Evolutionary conservation across 768 basidiomycete species (phyloP).

Genomic region (Rhodotorula paludigena): DNA sequence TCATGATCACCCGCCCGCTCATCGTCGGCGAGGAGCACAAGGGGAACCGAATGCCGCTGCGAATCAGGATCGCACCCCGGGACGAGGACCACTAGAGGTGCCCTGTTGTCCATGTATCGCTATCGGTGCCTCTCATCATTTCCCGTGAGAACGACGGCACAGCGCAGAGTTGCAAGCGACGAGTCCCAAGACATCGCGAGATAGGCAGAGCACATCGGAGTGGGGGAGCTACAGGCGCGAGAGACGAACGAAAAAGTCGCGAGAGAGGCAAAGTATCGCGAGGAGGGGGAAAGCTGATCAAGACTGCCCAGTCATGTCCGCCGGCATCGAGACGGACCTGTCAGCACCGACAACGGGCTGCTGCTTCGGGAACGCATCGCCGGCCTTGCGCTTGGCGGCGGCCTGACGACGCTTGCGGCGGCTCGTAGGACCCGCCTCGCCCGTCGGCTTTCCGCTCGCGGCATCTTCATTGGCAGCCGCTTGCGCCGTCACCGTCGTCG

Average conservation of each 20-base stretch:
- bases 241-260: too few relatives aligned
- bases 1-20: conserved; percentile 30
- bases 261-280: not conserved
- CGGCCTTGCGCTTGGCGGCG: too few relatives aligned
- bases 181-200: not conserved
- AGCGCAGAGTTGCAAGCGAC: not conserved
- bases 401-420: too few relatives aligned
- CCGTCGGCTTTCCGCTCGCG: too few relatives aligned
- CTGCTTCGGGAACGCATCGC: too few relatives aligned
- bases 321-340: too few relatives aligned
- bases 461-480: too few relatives aligned
- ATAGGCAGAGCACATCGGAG: not conserved
- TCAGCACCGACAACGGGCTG: too few relatives aligned
- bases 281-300: not conserved
- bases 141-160: too few relatives aligned
- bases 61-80: conserved; percentile 15
- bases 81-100: not conserved
- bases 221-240: not conserved
- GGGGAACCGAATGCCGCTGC: conserved; percentile 28
- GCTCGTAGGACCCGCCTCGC: too few relatives aligned
- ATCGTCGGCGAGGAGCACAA: conserved; percentile 25
- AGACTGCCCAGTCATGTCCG: too few relatives aligned
- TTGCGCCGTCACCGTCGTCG: too few relatives aligned
- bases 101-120: not conserved
- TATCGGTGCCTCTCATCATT: not conserved